Conservation (phyloP, 2,329 filamentous ascomycete genomes). For the Pyrenochaeta sp. region DNA sequence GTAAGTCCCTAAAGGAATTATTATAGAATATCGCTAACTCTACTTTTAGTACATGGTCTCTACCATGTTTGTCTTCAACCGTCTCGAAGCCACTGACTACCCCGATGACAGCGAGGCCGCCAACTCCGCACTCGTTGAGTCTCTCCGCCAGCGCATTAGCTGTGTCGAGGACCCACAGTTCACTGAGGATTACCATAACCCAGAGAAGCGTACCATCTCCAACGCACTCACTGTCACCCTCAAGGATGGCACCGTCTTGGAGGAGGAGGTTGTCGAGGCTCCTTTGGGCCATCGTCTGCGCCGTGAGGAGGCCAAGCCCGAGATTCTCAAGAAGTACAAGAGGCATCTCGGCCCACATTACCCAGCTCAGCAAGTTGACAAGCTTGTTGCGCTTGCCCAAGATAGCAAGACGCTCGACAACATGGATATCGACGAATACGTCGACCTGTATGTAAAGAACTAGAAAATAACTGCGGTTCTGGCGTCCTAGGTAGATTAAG, state of each 20-base stretch:
- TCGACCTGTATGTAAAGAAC: slow-evolving; percentile 79
- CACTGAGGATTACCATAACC: slow-evolving; percentile 95
- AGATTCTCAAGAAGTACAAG: slow-evolving; percentile 95
- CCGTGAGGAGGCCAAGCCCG: slow-evolving; percentile 95
- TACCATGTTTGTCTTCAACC: slow-evolving; percentile 94
- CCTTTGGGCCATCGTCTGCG: slow-evolving; percentile 91
- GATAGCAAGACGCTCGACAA: slow-evolving; percentile 77
- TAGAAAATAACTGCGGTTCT: slow-evolving; percentile 22
- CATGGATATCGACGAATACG: slow-evolving; percentile 89
- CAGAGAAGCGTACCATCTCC: slow-evolving; percentile 90
- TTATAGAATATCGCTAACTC: slow-evolving; percentile 25
- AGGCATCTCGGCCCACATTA: slow-evolving; percentile 88
- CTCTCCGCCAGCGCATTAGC: slow-evolving; percentile 88
- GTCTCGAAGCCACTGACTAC: slow-evolving; percentile 93
- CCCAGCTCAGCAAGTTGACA: slow-evolving; percentile 75
- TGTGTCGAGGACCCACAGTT: slow-evolving; percentile 97
- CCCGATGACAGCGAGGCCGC: slow-evolving; percentile 91
- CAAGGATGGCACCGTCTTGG: slow-evolving; percentile 89
- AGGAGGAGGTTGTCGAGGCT: slow-evolving; percentile 91
- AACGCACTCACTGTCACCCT: slow-evolving; percentile 95
- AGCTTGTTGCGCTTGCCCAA: slow-evolving; percentile 81
- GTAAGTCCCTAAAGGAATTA: no score
- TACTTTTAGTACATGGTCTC: slow-evolving; percentile 84
- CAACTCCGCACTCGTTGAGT: slow-evolving; percentile 86
- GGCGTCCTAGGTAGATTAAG: slow-evolving; percentile 34